Conservation (phyloP, 805 yeast species). For the Kazachstania kunashirensis region DNA sequence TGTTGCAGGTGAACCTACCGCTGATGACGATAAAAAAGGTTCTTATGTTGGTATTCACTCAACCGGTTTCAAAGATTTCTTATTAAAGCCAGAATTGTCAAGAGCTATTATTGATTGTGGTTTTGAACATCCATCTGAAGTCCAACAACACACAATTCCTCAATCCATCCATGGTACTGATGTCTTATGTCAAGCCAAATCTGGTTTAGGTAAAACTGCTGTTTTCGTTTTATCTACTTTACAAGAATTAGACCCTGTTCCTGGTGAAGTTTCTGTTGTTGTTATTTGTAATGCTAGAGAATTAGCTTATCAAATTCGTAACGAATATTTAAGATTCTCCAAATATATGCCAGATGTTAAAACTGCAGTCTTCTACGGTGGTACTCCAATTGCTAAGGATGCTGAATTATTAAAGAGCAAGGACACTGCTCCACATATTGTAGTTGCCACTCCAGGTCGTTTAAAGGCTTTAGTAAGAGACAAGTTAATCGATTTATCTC, state of each 20-base stretch:
- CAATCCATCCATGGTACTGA: slow-evolving; percentile 97
- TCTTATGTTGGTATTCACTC: slow-evolving; percentile 97
- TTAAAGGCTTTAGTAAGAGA: slow-evolving; percentile 89
- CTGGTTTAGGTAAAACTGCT: slow-evolving; percentile 99
- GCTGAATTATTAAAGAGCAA: slow-evolving; percentile 80
- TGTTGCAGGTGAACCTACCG: slow-evolving; percentile 30
- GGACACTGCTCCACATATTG: slow-evolving; percentile 91
- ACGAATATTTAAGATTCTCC: slow-evolving; percentile 94
- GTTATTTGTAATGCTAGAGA: slow-evolving; percentile 98
- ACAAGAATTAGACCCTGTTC: slow-evolving; percentile 94
- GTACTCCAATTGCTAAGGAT: slow-evolving; percentile 78
- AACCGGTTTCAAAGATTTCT: slow-evolving; percentile 95
- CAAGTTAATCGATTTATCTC: slow-evolving; percentile 74
- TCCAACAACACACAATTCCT: slow-evolving; percentile 96
- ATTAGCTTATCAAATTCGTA: slow-evolving; percentile 94
- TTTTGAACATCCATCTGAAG: slow-evolving; percentile 99
- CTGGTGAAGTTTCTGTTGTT: slow-evolving; percentile 90
- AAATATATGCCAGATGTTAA: slow-evolving; percentile 97
- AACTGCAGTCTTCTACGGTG: slow-evolving; percentile 96
- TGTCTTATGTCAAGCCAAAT: slow-evolving; percentile 97
- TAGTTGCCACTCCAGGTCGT: slow-evolving; percentile 98
- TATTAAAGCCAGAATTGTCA: slow-evolving; percentile 90
- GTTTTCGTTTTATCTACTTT: slow-evolving; percentile 92
- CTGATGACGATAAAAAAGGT: slow-evolving; percentile 80
- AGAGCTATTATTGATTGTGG: slow-evolving; percentile 99